Evolutionary conservation across 1,139 yeast genomes (phyloP), one percentile per base, ranked within the genome.

Genomic region (Protomyces gravidus): DNA sequence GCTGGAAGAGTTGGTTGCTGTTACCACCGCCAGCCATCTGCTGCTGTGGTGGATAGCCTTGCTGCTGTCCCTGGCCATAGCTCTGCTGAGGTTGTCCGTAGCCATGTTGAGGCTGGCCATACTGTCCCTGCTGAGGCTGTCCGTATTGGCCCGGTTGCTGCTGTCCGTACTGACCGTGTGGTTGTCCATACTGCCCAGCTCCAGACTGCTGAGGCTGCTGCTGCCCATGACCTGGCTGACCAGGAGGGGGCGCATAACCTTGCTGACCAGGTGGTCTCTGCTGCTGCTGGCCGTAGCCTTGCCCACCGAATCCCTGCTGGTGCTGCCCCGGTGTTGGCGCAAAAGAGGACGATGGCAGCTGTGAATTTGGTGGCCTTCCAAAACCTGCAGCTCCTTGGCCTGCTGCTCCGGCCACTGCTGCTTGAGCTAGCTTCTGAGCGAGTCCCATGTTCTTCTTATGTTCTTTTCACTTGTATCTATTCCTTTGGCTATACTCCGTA

Each of bases 111-210:
- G 57, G 60, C 48, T 59, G 61, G 28, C 62, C 62, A 45, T 48
- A 39, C 69, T 13, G 67, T 66, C 30, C 63, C 63, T 55, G 66
- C 63, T 39, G 65, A 64, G 19, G 64, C 64, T 7, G 52, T 68
- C 32, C 67, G 70, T 39, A 68, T 70, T 25, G 74, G 72, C 42
- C 67, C 69, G 62, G 58, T 13, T 40, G 51, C 3, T 40, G 58
- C 19, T 53, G 58, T 2, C 58, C 58, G n/a, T 52, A 52, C 45
- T 51, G 56, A n/a, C 47, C 67, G 73, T 65, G 65, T 65, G 62
- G 63, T 66, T 27, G 65, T 60, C 33, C 68, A 68, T 68, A 71
- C 74, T 28, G 66, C 3, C 57, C 57, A 26, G 33, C 33, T 11
- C 53, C 53, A n/a, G n/a, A n/a, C 9, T 40, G 48, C 33, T 30